Evolutionary conservation across 1,284 basidiomycete genomes (phyloP), one percentile per base, ranked within the genome.

Genomic region (Grifola frondosa): DNA sequence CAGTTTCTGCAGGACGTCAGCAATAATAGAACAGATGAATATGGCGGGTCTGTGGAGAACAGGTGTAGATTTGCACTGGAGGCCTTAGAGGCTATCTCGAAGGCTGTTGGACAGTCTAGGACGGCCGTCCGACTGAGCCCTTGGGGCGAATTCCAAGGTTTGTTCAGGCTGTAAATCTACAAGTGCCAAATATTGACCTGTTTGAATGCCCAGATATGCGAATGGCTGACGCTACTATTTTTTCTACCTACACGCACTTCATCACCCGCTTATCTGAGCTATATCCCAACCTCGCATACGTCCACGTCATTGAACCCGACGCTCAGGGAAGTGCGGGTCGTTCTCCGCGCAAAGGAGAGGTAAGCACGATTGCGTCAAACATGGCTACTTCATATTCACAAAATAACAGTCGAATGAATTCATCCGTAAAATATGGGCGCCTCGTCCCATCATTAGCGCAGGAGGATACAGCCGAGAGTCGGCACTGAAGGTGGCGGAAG

Each of bases 11-110:
- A 75, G 55, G 64, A 69, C 35, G 57, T 64, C 0, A 54, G 67
- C 39, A 82, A 83, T 65, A 66, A 73, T 30, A 73, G 80, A 28
- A 77, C 73, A 11, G 81, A 84, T 60, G 63, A 69, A 37, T 85
- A 80, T 56, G 80, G 81, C 13, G 81, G 80, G 5, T 67, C 68
- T 3, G 48, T 78, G 16, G 75, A 79, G 60, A 81, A 81, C 58
- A 67, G 81, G 17, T 51, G 64, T 1, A 64, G 74, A 13, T 82
- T 84, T 46, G 54, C 67, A 4, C 62, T 80, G 48, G 68, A 70
- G 53, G 67, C 80, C 20, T 59, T 78, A 3, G 69, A 75, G 20
- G 70, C 74, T 2, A 73, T 76, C 5, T 59, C 52, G 0, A 40
- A 60, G 3, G 65, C 61, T 11, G 50, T 77, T 5, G 74, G 73